Conservation (phyloP, 2,329 filamentous ascomycete genomes). For the Penicillium sp. region DNA sequence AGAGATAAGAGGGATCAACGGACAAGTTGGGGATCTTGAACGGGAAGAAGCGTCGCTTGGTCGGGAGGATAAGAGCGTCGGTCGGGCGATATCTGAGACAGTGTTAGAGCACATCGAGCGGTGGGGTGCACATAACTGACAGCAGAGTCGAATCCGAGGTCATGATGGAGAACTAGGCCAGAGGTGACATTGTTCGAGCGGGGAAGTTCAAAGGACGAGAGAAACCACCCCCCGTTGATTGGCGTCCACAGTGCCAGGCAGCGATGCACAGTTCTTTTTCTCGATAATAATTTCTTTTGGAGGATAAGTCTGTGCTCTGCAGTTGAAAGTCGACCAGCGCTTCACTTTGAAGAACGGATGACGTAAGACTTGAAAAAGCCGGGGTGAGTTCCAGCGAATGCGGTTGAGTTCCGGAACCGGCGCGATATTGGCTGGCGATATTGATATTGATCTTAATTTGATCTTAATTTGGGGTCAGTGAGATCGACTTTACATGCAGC, state of each 20-base stretch:
- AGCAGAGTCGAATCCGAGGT: conserved; percentile 44
- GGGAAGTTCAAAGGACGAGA: conserved; percentile 13
- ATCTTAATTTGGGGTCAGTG: background rate
- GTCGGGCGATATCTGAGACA: conserved; percentile 63
- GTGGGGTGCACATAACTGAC: conserved; percentile 26
- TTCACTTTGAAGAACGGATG: conserved; percentile 29
- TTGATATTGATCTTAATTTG: background rate
- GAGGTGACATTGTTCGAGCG: conserved; percentile 36
- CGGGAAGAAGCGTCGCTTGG: conserved; percentile 67
- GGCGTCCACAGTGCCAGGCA: background rate
- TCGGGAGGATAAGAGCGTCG: conserved; percentile 63
- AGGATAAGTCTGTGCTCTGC: conserved; percentile 11
- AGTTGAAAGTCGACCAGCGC: conserved; percentile 13
- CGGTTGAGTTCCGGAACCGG: conserved; percentile 19
- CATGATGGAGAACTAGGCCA: conserved; percentile 39
- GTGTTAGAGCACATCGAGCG: background rate
- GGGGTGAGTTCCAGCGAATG: conserved; percentile 31
- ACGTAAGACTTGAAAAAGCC: conserved; percentile 39
- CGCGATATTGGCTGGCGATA: background rate
- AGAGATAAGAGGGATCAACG: conserved; percentile 33
- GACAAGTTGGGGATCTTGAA: conserved; percentile 68
- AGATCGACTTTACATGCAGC: too few relatives aligned
- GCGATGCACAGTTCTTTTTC: background rate
- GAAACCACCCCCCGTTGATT: conserved; percentile 3
- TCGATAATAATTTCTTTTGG: conserved; percentile 1